These are phyloP conservation scores for Candida lessepsii DNA, from an alignment of 805 yeast genomes.

Conservation along the genomic window DNA sequence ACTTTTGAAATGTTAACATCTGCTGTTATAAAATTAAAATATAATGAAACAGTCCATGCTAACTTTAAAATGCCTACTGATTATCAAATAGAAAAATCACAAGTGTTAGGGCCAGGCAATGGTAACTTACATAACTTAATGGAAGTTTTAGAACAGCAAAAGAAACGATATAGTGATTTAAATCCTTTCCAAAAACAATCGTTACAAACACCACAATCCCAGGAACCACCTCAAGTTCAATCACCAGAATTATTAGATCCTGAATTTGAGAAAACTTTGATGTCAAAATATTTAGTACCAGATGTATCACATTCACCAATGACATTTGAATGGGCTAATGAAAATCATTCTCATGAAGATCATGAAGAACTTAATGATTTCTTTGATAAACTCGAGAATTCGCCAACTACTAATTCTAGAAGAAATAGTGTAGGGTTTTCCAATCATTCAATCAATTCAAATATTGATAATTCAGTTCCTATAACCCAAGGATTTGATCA, in stretches of 20 bases:
- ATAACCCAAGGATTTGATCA: neutral
- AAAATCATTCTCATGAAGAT: constrained; percentile 7
- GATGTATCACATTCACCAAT: constrained; percentile 6
- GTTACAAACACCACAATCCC: neutral
- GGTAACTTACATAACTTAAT: constrained; percentile 41
- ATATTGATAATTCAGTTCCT: neutral
- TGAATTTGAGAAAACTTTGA: neutral
- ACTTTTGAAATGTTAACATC: constrained; percentile 70
- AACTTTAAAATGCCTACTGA: constrained; percentile 23
- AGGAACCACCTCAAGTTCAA: neutral
- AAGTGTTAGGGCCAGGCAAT: constrained; percentile 32
- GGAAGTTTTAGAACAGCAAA: constrained; percentile 23
- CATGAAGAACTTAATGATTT: constrained; percentile 13
- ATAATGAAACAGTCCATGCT: constrained; percentile 33
- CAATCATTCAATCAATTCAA: constrained; percentile 1
- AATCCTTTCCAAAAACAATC: constrained; percentile 11
- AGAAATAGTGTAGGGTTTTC: constrained; percentile 11
- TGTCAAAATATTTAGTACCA: neutral
- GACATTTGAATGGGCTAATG: constrained; percentile 16
- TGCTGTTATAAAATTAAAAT: constrained; percentile 64
- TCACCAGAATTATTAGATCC: neutral
- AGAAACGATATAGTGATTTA: constrained; percentile 2
- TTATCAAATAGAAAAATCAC: constrained; percentile 19
- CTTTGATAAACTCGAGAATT: constrained; percentile 15
- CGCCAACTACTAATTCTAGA: constrained; percentile 16